phyloP scores from a whole-genome alignment of 257 asterid species.

The Verbascum thapsus region DNA sequence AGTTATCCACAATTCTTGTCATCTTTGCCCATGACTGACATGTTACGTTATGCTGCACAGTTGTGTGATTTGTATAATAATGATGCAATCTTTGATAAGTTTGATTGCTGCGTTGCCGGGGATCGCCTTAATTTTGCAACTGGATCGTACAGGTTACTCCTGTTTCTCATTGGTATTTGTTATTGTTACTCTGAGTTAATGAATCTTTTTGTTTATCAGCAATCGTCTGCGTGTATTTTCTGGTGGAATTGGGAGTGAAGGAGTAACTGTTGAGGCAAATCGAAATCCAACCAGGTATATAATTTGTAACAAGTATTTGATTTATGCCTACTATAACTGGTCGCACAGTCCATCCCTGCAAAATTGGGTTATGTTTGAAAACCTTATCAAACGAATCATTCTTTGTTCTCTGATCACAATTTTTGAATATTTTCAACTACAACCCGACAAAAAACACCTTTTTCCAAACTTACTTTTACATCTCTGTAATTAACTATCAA shows the following conservation, averaged over 20 bases:
- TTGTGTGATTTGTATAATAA: slow-evolving; percentile 65
- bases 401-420: no score
- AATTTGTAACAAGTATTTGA: no score
- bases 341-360: no score
- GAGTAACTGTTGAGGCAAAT: slow-evolving; percentile 54
- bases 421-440: no score
- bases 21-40: slow-evolving; percentile 32
- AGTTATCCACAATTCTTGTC: slow-evolving; percentile 13
- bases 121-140: slow-evolving; percentile 71
- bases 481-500: no score
- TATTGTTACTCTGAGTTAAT: slow-evolving; percentile 7
- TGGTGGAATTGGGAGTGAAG: slow-evolving; percentile 51
- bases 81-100: slow-evolving; percentile 79
- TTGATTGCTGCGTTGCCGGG: slow-evolving; percentile 68
- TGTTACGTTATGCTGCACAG: slow-evolving; percentile 40
- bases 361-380: no score
- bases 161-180: slow-evolving; percentile 4
- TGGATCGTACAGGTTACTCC: slow-evolving; percentile 70
- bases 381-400: no score
- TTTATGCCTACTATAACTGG: no score
- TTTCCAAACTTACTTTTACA: no score
- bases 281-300: slow-evolving; percentile 52
- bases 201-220: slow-evolving; percentile 34
- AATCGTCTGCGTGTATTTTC: slow-evolving; percentile 55
- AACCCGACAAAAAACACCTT: no score